Evolutionary conservation across 176 grass and related monocot species (phyloP), one percentile per base, ranked within the genome.

Genomic region (Ananas comosus): DNA sequence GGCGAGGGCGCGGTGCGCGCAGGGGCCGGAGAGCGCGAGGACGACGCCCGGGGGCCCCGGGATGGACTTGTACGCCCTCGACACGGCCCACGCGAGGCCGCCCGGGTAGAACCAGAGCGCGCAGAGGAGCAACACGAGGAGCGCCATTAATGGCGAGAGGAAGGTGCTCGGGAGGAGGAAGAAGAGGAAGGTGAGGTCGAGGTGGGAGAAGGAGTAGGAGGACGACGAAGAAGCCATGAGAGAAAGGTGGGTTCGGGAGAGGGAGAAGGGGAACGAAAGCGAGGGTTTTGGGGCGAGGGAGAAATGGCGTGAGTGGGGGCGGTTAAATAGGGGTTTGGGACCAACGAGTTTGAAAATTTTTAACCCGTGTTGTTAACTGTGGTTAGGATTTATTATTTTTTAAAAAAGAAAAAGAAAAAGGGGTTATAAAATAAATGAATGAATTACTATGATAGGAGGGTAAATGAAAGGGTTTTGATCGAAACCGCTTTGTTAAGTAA

Each of bases 61-160:
- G n/a, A 66, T 57, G 0, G 73, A 22, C 2, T 63, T 68, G 12
- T 10, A 49, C 63, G 65, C 48, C 13, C 63, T 24, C 48, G 76
- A 85, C 17, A 80, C 28, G 11, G 63, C 76, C 89, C 89, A 92
- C 10, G 89, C 82, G 6, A 86, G 76, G 18, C 79, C 89, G 0
- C 85, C 89, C 0, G 89, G 76, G 72, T 23, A 64, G 63, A 92
- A 59, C 67, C 85, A 72, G 1, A 87, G 2, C 12, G 88, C 64
- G 1, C 72, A 82, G n/a, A 61, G 13, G 72, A 63, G 70, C 22
- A 78, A 0, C 8, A 91, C 22, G 52, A 85, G n/a, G 48, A 78
- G 51, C n/a, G 75, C 79, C 10, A 86, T 75, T 66, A 82, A 11
- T 8, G 61, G 82, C 27, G 85, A 91, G 22, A 76, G 58, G 21